A percentile compares a stretch with the other conserved stretches of the same genome.
Evolutionary conservation across 164 flowering plant species (phyloP).

Genomic region (Aristolochia contorta): DNA sequence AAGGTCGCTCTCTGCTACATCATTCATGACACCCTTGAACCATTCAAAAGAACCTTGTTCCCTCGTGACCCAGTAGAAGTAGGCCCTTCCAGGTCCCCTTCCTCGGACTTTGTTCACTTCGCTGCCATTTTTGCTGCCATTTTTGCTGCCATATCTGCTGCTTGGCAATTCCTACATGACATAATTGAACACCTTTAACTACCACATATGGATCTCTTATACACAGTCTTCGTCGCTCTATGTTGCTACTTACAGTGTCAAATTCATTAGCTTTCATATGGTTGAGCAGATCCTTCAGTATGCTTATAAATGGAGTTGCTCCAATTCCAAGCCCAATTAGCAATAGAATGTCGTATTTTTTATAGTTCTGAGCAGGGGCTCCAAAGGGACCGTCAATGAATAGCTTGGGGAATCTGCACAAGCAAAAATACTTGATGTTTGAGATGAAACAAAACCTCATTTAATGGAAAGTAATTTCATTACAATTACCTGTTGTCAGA

Average conservation of each 20-base stretch:
- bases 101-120: conserved; percentile 2
- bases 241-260: conserved; percentile 20
- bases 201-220: background rate
- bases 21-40: conserved; percentile 98
- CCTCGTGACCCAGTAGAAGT: conserved; percentile 93
- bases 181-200: background rate
- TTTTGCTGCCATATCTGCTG: background rate
- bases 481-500: conserved; percentile 24
- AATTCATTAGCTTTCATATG: conserved; percentile 23
- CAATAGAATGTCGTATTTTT: conserved; percentile 68
- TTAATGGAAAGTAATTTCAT: background rate
- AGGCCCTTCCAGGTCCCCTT: conserved; percentile 66
- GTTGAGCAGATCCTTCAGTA: conserved; percentile 72
- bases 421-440: background rate
- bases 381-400: conserved; percentile 86
- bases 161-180: conserved; percentile 21
- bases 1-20: conserved; percentile 60
- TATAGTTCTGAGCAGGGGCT: conserved; percentile 87
- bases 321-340: conserved; percentile 95
- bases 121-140: background rate
- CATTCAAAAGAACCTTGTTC: conserved; percentile 94
- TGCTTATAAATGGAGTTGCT: conserved; percentile 94
- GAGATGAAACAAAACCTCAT: background rate
- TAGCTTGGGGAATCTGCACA: conserved; percentile 55
- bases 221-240: background rate